A percentile compares a stretch with the other conserved stretches of the same genome.
Conservation (phyloP, 2,329 filamentous ascomycete genomes). For the Pseudogymnoascus sp. region DNA sequence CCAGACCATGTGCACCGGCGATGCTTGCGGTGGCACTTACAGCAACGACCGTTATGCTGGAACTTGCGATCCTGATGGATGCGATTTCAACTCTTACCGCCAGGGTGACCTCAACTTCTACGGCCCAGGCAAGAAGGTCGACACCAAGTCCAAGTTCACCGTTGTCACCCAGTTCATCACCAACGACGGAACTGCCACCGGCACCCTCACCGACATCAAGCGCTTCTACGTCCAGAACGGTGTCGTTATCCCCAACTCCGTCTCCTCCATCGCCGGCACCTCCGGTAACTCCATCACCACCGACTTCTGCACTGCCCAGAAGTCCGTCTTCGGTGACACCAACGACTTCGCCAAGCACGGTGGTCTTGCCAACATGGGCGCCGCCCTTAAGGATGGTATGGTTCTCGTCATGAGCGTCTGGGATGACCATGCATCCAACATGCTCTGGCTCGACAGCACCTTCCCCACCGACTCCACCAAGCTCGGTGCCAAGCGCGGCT, state of each 20-base stretch:
- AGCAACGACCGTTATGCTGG: slow-evolving; percentile 43
- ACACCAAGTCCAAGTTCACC: slow-evolving; percentile 45
- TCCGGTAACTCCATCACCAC: slow-evolving; percentile 47
- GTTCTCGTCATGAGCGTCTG: slow-evolving; percentile 56
- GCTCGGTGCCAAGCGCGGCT: slow-evolving; percentile 45
- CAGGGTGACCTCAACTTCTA: slow-evolving; percentile 49
- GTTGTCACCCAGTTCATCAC: slow-evolving; percentile 54
- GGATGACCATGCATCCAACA: slow-evolving; percentile 51
- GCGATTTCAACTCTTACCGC: slow-evolving; percentile 55
- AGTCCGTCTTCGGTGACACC: slow-evolving; percentile 46
- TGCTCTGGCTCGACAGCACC: slow-evolving; percentile 67
- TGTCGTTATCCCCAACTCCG: slow-evolving; percentile 43
- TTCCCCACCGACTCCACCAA: slow-evolving; percentile 44
- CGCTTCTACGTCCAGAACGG: slow-evolving; percentile 51
- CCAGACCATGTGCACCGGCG: slow-evolving; percentile 35
- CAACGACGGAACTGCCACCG: slow-evolving; percentile 12
- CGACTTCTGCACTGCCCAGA: slow-evolving; percentile 48
- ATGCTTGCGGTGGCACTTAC: slow-evolving; percentile 31
- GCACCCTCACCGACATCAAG: slow-evolving; percentile 43
- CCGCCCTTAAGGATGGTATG: slow-evolving; percentile 49
- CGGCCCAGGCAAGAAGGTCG: slow-evolving; percentile 45
- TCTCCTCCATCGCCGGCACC: slow-evolving; percentile 35
- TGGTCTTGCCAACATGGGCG: slow-evolving; percentile 47
- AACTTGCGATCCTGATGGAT: slow-evolving; percentile 52
- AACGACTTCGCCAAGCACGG: slow-evolving; percentile 46